Evolutionary conservation across 441 rosid genomes (phyloP).

Genomic region (Mallotus repandus): DNA sequence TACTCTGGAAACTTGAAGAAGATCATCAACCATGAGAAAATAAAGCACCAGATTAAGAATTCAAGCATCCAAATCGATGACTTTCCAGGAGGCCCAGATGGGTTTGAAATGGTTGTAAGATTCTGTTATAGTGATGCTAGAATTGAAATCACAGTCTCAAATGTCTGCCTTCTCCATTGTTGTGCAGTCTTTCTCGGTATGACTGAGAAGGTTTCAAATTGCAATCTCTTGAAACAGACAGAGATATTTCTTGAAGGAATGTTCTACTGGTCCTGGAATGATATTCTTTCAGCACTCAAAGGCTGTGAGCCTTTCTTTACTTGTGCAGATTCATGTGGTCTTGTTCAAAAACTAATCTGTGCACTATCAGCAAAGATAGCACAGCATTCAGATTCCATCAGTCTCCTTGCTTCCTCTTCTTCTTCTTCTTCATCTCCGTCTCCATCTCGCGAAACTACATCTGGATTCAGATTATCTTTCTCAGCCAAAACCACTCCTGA

Average conservation of each 20-base stretch:
- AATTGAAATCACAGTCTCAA: conserved; percentile 45
- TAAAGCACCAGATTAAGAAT: conserved; percentile 36
- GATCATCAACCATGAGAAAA: conserved; percentile 48
- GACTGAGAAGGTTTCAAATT: conserved; percentile 47
- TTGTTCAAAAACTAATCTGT: conserved; percentile 49
- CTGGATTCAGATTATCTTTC: conserved; percentile 41
- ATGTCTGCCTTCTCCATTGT: conserved; percentile 55
- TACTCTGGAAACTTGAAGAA: conserved; percentile 59
- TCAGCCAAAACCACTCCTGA: conserved; percentile 32
- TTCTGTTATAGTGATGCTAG: conserved; percentile 63
- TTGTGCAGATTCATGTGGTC: conserved; percentile 55
- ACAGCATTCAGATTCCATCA: conserved; percentile 44
- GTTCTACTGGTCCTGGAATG: conserved; percentile 63
- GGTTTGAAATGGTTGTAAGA: conserved; percentile 60
- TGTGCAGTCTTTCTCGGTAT: conserved; percentile 63
- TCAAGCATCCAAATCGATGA: conserved; percentile 37
- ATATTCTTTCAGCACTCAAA: conserved; percentile 49
- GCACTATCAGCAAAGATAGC: conserved; percentile 56
- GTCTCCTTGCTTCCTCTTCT: conserved; percentile 35
- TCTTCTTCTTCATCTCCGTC: conserved; percentile 61
- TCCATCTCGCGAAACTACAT: conserved; percentile 54
- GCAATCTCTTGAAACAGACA: conserved; percentile 58
- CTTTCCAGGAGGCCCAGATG: conserved; percentile 68
- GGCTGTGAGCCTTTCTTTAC: conserved; percentile 51
- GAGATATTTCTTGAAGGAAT: conserved; percentile 54